These are phyloP conservation scores for Phytophthora brassicae DNA, from an alignment of 352 stramenopile species.

Conservation along the genomic window DNA sequence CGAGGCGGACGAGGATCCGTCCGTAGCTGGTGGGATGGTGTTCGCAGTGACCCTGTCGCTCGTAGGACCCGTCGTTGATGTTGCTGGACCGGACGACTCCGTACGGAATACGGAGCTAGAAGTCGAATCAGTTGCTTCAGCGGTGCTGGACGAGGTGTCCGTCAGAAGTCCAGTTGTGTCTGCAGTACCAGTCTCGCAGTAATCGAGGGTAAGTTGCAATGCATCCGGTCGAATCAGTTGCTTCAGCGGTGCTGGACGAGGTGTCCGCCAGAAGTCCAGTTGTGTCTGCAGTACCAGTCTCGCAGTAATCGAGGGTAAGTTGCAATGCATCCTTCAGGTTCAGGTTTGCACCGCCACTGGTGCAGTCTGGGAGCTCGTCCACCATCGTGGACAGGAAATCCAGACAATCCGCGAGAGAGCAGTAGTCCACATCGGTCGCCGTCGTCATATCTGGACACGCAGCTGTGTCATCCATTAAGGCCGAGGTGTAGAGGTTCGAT, in stretches of 20 bases:
- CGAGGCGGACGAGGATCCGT: too few relatives aligned
- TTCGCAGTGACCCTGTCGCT: too few relatives aligned
- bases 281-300: conserved; percentile 11
- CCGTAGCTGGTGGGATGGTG: too few relatives aligned
- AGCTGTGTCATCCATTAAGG: conserved; percentile 9
- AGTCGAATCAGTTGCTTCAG: too few relatives aligned
- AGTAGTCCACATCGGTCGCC: conserved; percentile 14
- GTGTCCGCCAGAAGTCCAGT: conserved; percentile 9
- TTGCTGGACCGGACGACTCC: too few relatives aligned
- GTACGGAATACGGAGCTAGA: too few relatives aligned
- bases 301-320: conserved; percentile 20
- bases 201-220: conserved; percentile 16
- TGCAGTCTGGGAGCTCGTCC: conserved; percentile 27
- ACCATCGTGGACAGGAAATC: conserved; percentile 17
- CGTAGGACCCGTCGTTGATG: too few relatives aligned
- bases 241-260: too few relatives aligned
- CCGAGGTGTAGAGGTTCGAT: conserved; percentile 15
- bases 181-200: conserved; percentile 16
- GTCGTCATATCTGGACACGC: conserved; percentile 16
- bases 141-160: conserved; percentile 3
- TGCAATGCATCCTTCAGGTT: conserved; percentile 22
- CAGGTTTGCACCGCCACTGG: conserved; percentile 25
- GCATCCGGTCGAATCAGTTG: too few relatives aligned
- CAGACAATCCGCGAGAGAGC: conserved; percentile 18
- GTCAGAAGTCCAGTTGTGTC: conserved; percentile 13